A percentile compares a stretch with the other conserved stretches of the same genome.
phyloP scores from a whole-genome alignment of 192 early-diverging fungal species.

The Backusella sp. region DNA sequence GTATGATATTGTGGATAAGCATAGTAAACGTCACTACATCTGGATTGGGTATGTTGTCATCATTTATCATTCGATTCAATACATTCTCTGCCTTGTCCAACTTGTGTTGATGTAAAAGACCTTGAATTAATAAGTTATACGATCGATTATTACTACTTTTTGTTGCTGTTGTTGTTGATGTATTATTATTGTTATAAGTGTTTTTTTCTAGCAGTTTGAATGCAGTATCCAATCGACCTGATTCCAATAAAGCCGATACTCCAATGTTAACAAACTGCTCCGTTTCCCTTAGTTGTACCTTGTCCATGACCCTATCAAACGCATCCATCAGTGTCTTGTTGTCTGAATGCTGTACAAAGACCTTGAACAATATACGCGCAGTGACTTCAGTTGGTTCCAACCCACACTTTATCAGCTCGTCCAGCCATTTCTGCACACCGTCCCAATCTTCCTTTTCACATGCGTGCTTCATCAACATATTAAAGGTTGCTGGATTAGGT shows the following conservation, averaged over 20 bases:
- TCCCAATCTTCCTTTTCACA: conserved; percentile 12
- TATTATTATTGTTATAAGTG: background rate
- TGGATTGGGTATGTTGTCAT: conserved; percentile 20
- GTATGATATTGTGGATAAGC: conserved; percentile 27
- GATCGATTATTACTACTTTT: background rate
- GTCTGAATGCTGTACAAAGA: background rate
- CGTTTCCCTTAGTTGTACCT: background rate
- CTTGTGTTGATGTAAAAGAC: conserved; percentile 9
- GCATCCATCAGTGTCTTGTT: background rate
- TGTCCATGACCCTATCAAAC: conserved; percentile 9
- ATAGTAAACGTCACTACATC: conserved; percentile 29
- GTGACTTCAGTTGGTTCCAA: conserved; percentile 11
- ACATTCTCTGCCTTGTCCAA: conserved; percentile 14
- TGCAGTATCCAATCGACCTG: background rate
- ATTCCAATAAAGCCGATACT: background rate
- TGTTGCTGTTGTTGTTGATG: background rate
- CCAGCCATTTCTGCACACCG: conserved; percentile 8
- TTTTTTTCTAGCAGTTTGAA: conserved; percentile 4
- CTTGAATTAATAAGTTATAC: conserved; percentile 28
- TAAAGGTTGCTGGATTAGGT: conserved; percentile 23
- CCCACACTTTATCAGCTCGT: background rate
- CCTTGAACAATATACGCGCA: conserved; percentile 18
- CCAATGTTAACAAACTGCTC: conserved; percentile 9
- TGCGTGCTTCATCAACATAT: conserved; percentile 18
- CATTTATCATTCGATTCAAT: conserved; percentile 15